Percentiles rank a stretch among this genome's conserved stretches.
Conservation (phyloP, 2,329 filamentous ascomycete species). For the Aphanoascus verrucosus region DNA sequence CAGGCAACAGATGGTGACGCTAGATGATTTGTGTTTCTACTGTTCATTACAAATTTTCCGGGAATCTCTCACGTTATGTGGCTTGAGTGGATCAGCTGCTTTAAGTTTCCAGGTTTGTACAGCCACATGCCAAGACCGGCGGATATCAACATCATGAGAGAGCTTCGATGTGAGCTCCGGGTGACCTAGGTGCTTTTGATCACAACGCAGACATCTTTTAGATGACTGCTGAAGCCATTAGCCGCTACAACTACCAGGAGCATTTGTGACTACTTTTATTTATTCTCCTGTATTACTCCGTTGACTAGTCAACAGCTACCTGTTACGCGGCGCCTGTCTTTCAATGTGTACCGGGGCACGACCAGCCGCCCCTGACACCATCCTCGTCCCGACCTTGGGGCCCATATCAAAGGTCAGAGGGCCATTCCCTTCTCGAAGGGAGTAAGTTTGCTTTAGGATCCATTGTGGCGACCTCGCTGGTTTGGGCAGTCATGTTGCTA, state of each 20-base stretch:
- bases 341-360: constrained; percentile 5
- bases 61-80: background rate
- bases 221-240: background rate
- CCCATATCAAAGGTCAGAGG: background rate
- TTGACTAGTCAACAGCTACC: background rate
- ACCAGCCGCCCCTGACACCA: background rate
- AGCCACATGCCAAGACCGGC: constrained; percentile 5
- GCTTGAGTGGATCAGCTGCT: background rate
- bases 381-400: background rate
- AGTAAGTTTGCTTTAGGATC: background rate
- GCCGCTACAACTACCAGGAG: background rate
- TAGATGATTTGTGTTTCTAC: background rate
- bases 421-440: background rate
- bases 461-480: background rate
- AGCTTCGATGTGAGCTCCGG: constrained; percentile 1
- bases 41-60: background rate
- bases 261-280: background rate
- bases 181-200: background rate
- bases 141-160: constrained; percentile 3
- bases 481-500: background rate
- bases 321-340: background rate
- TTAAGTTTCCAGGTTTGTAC: constrained; percentile 2
- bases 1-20: constrained; percentile 7
- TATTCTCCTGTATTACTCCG: background rate
- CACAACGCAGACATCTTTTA: background rate